Percentiles rank a stretch among this genome's conserved stretches.
Conservation (phyloP, 2,329 filamentous ascomycete species). For the Metarhizium anisopliae region DNA sequence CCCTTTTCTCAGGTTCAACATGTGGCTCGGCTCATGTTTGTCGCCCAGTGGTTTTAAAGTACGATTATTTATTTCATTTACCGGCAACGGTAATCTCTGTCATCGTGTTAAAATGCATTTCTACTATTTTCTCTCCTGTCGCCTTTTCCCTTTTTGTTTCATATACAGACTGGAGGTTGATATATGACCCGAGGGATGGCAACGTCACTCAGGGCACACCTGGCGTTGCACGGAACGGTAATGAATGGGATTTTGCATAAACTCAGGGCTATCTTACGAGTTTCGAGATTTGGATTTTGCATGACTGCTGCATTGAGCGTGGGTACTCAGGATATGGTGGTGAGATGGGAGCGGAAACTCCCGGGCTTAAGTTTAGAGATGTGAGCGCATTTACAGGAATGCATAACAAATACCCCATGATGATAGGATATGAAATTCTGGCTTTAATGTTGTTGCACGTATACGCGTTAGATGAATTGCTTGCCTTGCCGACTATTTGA, state of each 20-base stretch:
- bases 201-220: background rate
- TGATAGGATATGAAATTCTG: too few relatives aligned
- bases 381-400: background rate
- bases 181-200: conserved; percentile 3
- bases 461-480: too few relatives aligned
- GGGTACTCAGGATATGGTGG: background rate
- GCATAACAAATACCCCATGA: background rate
- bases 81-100: background rate
- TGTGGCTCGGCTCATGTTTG: too few relatives aligned
- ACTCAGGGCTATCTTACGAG: background rate
- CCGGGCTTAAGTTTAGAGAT: background rate
- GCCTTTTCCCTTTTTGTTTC: background rate
- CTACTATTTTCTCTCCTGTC: background rate
- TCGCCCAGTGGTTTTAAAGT: too few relatives aligned
- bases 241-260: background rate
- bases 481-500: too few relatives aligned
- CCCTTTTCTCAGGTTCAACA: too few relatives aligned
- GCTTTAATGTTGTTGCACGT: too few relatives aligned
- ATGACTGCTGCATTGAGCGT: background rate
- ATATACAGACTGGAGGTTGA: conserved; percentile 1
- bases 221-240: background rate
- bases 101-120: too few relatives aligned
- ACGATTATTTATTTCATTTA: background rate
- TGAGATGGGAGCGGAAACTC: background rate
- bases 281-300: background rate